A percentile compares a stretch with the other conserved stretches of the same genome.
phyloP scores from a whole-genome alignment of 345 rosid genomes.

The Isatis tinctoria region DNA sequence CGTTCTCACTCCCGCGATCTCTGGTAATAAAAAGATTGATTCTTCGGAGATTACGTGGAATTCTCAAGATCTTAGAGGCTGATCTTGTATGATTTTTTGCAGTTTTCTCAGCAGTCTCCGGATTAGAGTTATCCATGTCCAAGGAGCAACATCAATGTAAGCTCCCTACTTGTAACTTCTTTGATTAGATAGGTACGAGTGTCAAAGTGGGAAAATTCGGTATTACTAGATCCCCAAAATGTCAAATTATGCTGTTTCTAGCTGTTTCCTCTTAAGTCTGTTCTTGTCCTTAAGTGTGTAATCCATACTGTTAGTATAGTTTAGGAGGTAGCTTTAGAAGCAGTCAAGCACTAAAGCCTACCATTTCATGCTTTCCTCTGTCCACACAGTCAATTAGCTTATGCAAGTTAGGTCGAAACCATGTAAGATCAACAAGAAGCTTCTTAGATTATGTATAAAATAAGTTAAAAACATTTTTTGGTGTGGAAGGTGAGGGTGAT shows the following conservation, averaged over 20 bases:
- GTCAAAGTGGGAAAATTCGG: neutral
- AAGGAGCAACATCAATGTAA: constrained; percentile 80
- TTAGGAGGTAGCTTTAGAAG: neutral
- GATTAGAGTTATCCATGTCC: constrained; percentile 72
- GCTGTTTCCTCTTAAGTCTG: neutral
- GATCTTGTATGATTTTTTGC: constrained; percentile 25
- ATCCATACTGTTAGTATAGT: neutral
- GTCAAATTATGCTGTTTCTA: neutral
- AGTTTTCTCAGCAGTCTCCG: constrained; percentile 94
- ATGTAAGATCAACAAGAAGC: constrained; percentile 21
- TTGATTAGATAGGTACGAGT: neutral
- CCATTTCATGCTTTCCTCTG: no score
- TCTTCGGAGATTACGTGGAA: neutral
- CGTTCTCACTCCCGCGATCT: constrained; percentile 83
- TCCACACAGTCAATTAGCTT: neutral
- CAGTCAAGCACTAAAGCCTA: no score
- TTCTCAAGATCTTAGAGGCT: neutral
- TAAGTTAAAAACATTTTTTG: neutral
- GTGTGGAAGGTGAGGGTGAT: constrained; percentile 24
- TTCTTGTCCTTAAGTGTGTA: neutral
- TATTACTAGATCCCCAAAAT: constrained; percentile 1
- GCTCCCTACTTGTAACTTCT: constrained; percentile 17
- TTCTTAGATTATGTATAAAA: constrained; percentile 5
- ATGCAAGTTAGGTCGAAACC: constrained; percentile 21
- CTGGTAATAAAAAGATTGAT: constrained; percentile 42